Base-by-base conservation (phyloP, 805 yeast genomes). In the Wickerhamiella dianesei region DNA sequence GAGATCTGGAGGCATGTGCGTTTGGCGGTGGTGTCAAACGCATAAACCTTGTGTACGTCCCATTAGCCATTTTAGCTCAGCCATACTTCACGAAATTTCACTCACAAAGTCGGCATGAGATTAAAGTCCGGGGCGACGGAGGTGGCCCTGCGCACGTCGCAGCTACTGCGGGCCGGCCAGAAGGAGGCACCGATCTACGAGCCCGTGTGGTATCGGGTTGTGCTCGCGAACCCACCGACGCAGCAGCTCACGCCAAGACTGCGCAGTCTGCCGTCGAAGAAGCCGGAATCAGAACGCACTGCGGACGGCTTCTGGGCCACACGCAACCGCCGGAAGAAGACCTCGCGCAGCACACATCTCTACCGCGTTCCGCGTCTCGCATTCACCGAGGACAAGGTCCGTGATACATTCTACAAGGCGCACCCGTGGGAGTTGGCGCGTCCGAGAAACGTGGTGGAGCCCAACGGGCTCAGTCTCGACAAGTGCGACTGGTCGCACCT, bases 351-450 rank as follows among this genome's bases (percentile, higher is more conserved):
- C 17, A 51, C 48, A 43, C 69, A 69, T 48, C 67, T 80, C 14
- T 69, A 71, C 55, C 65, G 70, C 53, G 71, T 81, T 9, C 75
- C 76, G 39, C 71, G 72, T 52, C 66, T 83, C 58, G 63, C 62
- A 48, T 80, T 73, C 54, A 62, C 77, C 46, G 92, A 89, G 64
- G 98, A 92, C 64, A 77, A 80, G 56, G 65, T 92, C 55, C 77
- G 98, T 67, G 71, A 75, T 42, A 69, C 82, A 20, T 92, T 92
- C 59, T 89, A 80, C 64, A 77, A 78, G 49, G 96, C 88, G 61
- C 98, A 92, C 65, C 98, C 98, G 4, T 92, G 98, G 98, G 98
- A 92, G 65, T 69, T 88, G 46, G 85, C 97, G 1, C 75, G 94
- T 55, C 96, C 97, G 13, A 84, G 83, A 61, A 72, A 77, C 22